These are phyloP conservation scores for Melastoma malabathricum DNA, from an alignment of 345 rosid genomes.

Conservation along the genomic window DNA sequence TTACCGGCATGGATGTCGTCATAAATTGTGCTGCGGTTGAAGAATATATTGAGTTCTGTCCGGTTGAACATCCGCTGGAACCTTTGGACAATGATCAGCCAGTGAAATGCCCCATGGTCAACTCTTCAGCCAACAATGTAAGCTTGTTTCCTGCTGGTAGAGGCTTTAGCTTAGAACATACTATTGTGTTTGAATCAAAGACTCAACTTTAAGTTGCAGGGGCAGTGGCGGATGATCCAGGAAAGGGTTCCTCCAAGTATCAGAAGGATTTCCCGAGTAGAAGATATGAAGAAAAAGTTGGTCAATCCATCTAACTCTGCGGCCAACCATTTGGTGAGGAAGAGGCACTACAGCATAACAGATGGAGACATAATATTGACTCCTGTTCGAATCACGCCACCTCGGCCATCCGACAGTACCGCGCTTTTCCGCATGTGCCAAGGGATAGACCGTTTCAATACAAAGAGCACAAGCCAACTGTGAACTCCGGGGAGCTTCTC, in stretches of 20 bases:
- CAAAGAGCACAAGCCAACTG: too few relatives aligned
- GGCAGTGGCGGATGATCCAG: background rate
- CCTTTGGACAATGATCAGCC: slow-evolving; percentile 88
- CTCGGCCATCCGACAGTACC: slow-evolving; percentile 14
- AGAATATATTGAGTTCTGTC: slow-evolving; percentile 54
- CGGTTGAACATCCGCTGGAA: slow-evolving; percentile 80
- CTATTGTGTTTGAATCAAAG: too few relatives aligned
- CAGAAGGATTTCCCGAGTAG: background rate
- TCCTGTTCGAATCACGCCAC: slow-evolving; percentile 19
- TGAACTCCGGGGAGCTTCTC: too few relatives aligned
- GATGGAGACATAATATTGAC: slow-evolving; percentile 17
- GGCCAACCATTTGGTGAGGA: slow-evolving; percentile 31
- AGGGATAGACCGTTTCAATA: too few relatives aligned
- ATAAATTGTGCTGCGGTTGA: slow-evolving; percentile 9
- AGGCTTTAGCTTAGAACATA: too few relatives aligned
- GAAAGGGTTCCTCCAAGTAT: slow-evolving; percentile 1
- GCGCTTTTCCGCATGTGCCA: slow-evolving; percentile 32
- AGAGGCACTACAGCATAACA: slow-evolving; percentile 50
- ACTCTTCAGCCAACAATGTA: slow-evolving; percentile 53
- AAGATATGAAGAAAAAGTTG: background rate
- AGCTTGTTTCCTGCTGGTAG: slow-evolving; percentile 1
- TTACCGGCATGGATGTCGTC: slow-evolving; percentile 5
- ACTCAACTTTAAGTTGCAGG: background rate
- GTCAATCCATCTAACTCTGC: slow-evolving; percentile 3
- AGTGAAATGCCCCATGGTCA: slow-evolving; percentile 66